Conservation (phyloP, 2,329 filamentous ascomycete species). For the Diplodia scrobiculata region DNA sequence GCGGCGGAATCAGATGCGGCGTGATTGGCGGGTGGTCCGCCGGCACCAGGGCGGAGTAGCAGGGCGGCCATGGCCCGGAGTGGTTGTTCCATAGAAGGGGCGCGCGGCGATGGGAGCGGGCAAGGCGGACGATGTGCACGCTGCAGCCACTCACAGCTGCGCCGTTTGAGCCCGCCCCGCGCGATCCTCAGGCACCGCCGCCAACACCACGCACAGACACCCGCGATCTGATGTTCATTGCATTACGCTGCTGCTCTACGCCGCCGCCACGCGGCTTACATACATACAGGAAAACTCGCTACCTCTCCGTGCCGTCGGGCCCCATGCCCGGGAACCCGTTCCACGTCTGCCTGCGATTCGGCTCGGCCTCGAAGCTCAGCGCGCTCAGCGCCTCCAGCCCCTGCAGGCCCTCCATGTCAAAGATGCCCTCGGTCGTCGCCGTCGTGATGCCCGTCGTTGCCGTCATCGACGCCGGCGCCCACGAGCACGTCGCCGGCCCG, state of each 20-base stretch:
- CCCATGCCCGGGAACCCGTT: slow-evolving; percentile 19
- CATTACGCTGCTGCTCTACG: neutral
- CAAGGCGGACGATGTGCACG: neutral
- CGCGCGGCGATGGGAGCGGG: slow-evolving; percentile 1
- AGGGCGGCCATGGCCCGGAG: slow-evolving; percentile 3
- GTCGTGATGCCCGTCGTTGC: slow-evolving; percentile 7
- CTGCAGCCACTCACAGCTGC: slow-evolving; percentile 1
- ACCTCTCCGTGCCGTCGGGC: neutral
- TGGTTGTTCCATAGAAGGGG: neutral
- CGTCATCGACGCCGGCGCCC: slow-evolving; percentile 5
- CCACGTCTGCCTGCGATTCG: slow-evolving; percentile 19
- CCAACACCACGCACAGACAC: neutral
- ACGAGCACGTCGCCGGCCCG: slow-evolving; percentile 19
- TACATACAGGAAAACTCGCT: slow-evolving; percentile 2
- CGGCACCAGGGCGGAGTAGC: neutral
- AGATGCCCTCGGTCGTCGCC: slow-evolving; percentile 2
- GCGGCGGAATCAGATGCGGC: slow-evolving; percentile 3
- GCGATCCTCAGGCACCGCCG: neutral
- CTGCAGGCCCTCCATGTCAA: slow-evolving; percentile 17
- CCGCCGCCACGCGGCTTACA: no score
- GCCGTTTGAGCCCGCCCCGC: slow-evolving; percentile 4
- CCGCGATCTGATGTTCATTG: neutral
- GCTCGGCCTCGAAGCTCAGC: slow-evolving; percentile 12
- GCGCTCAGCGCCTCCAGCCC: slow-evolving; percentile 16
- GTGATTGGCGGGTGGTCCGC: slow-evolving; percentile 8